A percentile compares a stretch with the other conserved stretches of the same genome.
phyloP scores from a whole-genome alignment of 2,329 filamentous ascomycete genomes.

The Verticillium tricorpus region DNA sequence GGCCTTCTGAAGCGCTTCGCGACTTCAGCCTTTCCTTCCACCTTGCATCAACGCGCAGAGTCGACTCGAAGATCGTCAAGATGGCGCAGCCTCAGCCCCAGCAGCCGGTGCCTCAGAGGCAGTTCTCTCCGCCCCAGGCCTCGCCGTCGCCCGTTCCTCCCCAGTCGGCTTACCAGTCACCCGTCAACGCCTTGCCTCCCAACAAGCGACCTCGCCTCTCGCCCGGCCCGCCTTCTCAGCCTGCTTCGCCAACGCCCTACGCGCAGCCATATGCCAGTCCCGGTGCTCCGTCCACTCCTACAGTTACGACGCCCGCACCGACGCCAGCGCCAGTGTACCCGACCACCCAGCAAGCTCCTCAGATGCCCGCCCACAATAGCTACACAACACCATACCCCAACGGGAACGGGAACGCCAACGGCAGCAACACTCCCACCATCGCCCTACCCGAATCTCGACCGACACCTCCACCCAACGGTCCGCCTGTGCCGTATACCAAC shows the following conservation, averaged over 20 bases:
- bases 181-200: constrained; percentile 55
- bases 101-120: constrained; percentile 40
- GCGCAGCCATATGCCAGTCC: constrained; percentile 47
- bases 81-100: constrained; percentile 61
- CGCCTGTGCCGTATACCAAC: constrained; percentile 16
- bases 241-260: constrained; percentile 51
- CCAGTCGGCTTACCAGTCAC: constrained; percentile 29
- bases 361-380: constrained; percentile 13
- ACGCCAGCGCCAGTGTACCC: constrained; percentile 32
- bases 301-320: constrained; percentile 26
- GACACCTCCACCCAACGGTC: constrained; percentile 11
- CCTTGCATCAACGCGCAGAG: constrained; percentile 4
- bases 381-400: constrained; percentile 34
- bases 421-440: constrained; percentile 23
- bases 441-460: constrained; percentile 15
- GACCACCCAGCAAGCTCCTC: constrained; percentile 10
- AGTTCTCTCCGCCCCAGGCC: constrained; percentile 59
- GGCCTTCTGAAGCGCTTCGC: constrained; percentile 34
- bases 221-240: constrained; percentile 63
- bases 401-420: constrained; percentile 22
- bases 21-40: constrained; percentile 5
- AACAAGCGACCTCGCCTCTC: constrained; percentile 70
- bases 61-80: constrained; percentile 8
- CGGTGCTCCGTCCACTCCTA: constrained; percentile 33
- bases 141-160: constrained; percentile 49